Conservation (phyloP, 23 red algal species). For the Agarophyton chilense region DNA sequence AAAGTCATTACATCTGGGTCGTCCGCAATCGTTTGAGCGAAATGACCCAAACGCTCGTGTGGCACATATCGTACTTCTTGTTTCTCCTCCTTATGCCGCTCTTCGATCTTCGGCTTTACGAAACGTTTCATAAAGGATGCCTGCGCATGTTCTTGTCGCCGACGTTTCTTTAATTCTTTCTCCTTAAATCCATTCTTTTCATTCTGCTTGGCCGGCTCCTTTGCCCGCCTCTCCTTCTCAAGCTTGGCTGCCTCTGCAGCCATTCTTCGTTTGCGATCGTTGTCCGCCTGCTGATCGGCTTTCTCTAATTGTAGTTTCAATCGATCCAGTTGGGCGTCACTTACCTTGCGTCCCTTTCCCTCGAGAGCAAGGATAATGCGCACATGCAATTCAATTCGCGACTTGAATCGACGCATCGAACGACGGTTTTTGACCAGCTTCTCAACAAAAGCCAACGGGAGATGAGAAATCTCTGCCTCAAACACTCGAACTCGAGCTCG, state of each 20-base stretch:
- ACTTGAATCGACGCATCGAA: constrained; percentile 13
- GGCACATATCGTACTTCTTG: neutral
- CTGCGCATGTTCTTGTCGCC: constrained; percentile 32
- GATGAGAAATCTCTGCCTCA: constrained; percentile 55
- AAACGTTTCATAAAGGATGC: constrained; percentile 65
- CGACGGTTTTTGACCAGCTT: constrained; percentile 21
- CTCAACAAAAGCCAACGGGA: constrained; percentile 43
- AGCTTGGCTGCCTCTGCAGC: constrained; percentile 14
- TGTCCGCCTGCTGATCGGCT: constrained; percentile 44
- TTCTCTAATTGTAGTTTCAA: constrained; percentile 57
- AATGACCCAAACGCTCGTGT: neutral
- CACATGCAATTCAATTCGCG: constrained; percentile 38
- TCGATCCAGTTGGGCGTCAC: constrained; percentile 21
- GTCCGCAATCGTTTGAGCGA: neutral
- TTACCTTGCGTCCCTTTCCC: constrained; percentile 41
- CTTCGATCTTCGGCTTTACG: constrained; percentile 29
- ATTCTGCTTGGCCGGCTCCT: neutral
- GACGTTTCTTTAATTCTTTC: constrained; percentile 28
- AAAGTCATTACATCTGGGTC: constrained; percentile 54
- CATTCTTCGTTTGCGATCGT: constrained; percentile 9
- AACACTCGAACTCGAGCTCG: constrained; percentile 51
- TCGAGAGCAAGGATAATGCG: constrained; percentile 45
- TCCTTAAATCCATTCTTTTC: constrained; percentile 9
- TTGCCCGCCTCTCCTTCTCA: constrained; percentile 8
- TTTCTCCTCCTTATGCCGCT: neutral